phyloP scores from a whole-genome alignment of 2,329 filamentous ascomycete species.

The Magnaporthales sp. region DNA sequence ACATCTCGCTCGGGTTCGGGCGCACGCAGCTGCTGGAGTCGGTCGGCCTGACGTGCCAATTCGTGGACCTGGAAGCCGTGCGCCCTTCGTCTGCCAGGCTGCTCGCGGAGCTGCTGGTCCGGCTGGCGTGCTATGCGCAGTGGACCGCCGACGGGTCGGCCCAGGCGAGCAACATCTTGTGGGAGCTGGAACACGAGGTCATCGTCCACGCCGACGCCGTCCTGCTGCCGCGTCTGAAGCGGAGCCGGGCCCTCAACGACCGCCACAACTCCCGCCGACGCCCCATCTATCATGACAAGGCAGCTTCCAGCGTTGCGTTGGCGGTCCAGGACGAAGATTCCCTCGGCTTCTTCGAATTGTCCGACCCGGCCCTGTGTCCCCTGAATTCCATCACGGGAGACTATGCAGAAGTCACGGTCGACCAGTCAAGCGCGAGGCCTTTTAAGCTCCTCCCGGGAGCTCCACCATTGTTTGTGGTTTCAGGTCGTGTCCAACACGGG shows the following conservation, averaged over 20 bases:
- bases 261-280: slow-evolving; percentile 11
- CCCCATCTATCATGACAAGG: not conserved
- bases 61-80: not conserved
- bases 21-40: not conserved
- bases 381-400: not conserved
- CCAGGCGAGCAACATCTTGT: slow-evolving; percentile 9
- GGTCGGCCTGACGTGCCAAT: not conserved
- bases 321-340: not conserved
- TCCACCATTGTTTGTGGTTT: not conserved
- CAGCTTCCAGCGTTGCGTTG: not conserved
- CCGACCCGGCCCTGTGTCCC: not conserved
- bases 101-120: not conserved
- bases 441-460: not conserved
- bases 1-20: not conserved
- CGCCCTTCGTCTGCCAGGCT: not conserved
- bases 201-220: slow-evolving; percentile 7
- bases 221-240: not conserved
- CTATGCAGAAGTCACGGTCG: not conserved
- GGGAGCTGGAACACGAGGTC: slow-evolving; percentile 19
- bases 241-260: slow-evolving; percentile 6
- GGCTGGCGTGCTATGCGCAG: not conserved
- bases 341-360: not conserved
- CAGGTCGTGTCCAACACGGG: not conserved
- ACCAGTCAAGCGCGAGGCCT: not conserved
- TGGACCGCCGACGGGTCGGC: not conserved